These are phyloP conservation scores for Xerocomellus intermedius DNA, from an alignment of 768 basidiomycete genomes.

Conservation along the genomic window DNA sequence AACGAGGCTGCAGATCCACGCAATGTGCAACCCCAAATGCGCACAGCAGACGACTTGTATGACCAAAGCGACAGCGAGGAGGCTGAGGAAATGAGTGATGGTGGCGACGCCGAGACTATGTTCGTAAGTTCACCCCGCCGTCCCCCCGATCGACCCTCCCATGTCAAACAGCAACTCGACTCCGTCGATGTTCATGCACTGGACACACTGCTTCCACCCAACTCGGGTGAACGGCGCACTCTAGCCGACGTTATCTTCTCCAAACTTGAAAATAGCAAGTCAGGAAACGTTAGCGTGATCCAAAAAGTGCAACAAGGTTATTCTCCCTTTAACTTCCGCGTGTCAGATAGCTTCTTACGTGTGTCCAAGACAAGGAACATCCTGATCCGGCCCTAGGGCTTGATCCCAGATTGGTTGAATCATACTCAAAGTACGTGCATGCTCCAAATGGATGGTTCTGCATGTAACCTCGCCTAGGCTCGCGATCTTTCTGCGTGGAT, in stretches of 20 bases:
- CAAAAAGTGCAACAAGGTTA: constrained; percentile 61
- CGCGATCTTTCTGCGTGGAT: constrained; percentile 78
- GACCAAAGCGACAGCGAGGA: constrained; percentile 51
- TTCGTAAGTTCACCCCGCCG: constrained; percentile 44
- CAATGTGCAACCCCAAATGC: constrained; percentile 25
- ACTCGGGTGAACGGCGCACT: constrained; percentile 74
- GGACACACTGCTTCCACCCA: constrained; percentile 75
- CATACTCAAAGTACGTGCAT: constrained; percentile 80
- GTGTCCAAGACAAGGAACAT: constrained; percentile 43
- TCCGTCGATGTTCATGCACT: constrained; percentile 83
- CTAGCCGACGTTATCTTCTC: constrained; percentile 96
- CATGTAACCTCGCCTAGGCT: constrained; percentile 51
- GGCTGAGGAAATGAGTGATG: constrained; percentile 18
- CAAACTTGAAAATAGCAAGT: constrained; percentile 74
- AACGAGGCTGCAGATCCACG: constrained; percentile 27
- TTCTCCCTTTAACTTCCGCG: not conserved
- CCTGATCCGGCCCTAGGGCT: constrained; percentile 85
- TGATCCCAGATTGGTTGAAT: constrained; percentile 89
- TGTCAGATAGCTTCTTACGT: constrained; percentile 4
- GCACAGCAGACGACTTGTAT: constrained; percentile 49
- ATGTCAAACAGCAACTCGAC: constrained; percentile 72
- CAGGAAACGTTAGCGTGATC: constrained; percentile 51
- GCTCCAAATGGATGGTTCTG: not conserved
- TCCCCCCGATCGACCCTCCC: constrained; percentile 4
- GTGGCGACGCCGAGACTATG: constrained; percentile 53